Evolutionary conservation across 495 filamentous ascomycete genomes (phyloP).

Genomic region (Xylaria palmicola): DNA sequence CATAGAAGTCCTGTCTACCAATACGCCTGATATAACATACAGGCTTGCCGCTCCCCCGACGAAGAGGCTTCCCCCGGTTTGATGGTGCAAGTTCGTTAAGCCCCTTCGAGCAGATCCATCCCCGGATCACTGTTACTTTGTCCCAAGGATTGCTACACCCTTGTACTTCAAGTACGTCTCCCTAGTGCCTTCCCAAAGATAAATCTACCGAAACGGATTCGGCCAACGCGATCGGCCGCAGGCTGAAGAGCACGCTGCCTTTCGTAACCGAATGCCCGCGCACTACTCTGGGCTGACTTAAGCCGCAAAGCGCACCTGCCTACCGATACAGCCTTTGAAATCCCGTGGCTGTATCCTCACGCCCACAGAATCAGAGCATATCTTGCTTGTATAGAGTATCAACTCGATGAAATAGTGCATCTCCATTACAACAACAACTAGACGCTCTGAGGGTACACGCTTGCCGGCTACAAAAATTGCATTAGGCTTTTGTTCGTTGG

Average conservation of each 20-base stretch:
- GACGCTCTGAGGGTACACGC: conserved; percentile 52
- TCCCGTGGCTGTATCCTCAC: not conserved
- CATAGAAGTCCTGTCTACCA: conserved; percentile 26
- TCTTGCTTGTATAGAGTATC: not conserved
- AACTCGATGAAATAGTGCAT: conserved; percentile 12
- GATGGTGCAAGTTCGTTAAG: conserved; percentile 8
- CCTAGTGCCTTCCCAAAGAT: conserved; percentile 14
- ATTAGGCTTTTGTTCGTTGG: conserved; percentile 16
- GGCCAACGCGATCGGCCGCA: conserved; percentile 1
- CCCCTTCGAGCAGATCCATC: conserved; percentile 21
- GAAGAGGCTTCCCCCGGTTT: conserved; percentile 12
- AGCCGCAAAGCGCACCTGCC: conserved; percentile 1
- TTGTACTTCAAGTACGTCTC: conserved; percentile 12
- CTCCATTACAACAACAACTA: conserved; percentile 23
- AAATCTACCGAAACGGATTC: conserved; percentile 21
- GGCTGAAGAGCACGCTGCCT: not conserved
- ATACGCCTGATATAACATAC: conserved; percentile 8
- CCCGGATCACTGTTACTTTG: conserved; percentile 19
- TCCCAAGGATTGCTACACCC: conserved; percentile 28
- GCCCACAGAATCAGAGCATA: not conserved
- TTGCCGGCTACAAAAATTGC: conserved; percentile 37
- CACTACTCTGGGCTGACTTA: too few relatives aligned
- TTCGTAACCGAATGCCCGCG: not conserved
- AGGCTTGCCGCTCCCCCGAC: conserved; percentile 8
- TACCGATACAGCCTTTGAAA: not conserved